Base-by-base conservation (phyloP, 2,329 filamentous ascomycete genomes). In the Cercospora zeae-maydis region DNA sequence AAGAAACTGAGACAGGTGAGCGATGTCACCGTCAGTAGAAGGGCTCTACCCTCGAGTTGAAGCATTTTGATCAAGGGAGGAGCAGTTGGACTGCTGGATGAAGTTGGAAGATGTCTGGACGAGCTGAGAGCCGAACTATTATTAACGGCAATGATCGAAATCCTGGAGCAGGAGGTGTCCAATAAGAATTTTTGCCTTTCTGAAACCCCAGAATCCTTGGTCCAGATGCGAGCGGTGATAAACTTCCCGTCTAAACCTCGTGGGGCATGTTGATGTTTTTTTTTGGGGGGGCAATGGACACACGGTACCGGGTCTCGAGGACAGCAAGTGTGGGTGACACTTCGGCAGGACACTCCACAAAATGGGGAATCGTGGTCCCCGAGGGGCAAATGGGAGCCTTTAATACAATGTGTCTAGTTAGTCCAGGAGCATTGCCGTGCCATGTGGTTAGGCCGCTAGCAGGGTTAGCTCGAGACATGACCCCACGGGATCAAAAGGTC, bases 1-100 rank as follows among this genome's bases (percentile, higher is more conserved):
- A 82, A 74, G 62, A 82, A 82, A 0, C 80, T 78, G 39, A 82
- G 64, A 31, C 78, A 81, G 0, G 80, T 80, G 65, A 82, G 68
- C 7, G 75, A 69, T 21, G 78, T 80, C 61, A 82, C 79, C 16
- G 78, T 75, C 21, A 75, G 66, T 21, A 82, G 72, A 21, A 82
- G 75, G 13, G 73, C 67, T 34, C 74, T 75, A 36, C 79, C 79
- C 63, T 74, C 71, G 57, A 75, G 69, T 34, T 64, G 63, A 10
- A 64, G 27, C 67, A 69, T 71, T 16, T 36, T 65, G 59, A 54
- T 58, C 14, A 21, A 8, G 62, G 34, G n/a, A 54, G 24, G 3
- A 3, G 60, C 55, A 51, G 54, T 52, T 16, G 39, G 5, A n/a
- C 39, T 45, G 39, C 47, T 16, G 30, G 47, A 52, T 33, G 24